Base-by-base conservation (phyloP, 805 yeast genomes). In the Sugiyamaella floridensis region DNA sequence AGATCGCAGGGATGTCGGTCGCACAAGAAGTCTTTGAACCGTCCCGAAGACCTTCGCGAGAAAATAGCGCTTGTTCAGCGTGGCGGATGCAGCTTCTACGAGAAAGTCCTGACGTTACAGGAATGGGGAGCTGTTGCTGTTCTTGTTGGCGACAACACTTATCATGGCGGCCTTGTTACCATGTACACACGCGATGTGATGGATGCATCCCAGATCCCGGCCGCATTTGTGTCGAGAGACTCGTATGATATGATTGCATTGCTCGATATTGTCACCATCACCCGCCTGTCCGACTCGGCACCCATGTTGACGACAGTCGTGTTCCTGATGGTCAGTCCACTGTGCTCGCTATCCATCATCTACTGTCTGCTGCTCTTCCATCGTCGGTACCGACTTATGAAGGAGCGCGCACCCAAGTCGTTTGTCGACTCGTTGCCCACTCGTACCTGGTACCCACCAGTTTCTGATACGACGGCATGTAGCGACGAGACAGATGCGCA, bases 51-150 rank as follows among this genome's bases (percentile, higher is more conserved):
- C 41, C 49, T 68, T 45, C 52, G 62, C 9, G 63, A 53, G 43
- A 55, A 62, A 43, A 61, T 72, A 45, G 75, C 71, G 3, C 59
- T 73, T 42, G 74, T 73, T 15, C 48, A 51, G 40, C 63, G 83
- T n/a, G 85, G 85, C 5, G 75, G 70, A 3, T 80, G 85, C 65
- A 73, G 80, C 19, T 78, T 81, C 60, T 79, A 76, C 47, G 71
- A 72, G 14, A 82, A 82, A 59, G 76, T 81, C 15, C 59, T 68
- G 41, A 71, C 72, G 51, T 59, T 81, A 48, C 69, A 79, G 52
- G 61, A 63, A 1, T 67, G 63, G 52, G 76, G 77, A 12, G 84
- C 85, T 0, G 62, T 55, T 12, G 79, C 80, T 5, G 78, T 81
- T 10, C 66, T 82, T n/a, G 73, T 82, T 8, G 85, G 82, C 32